Evolutionary conservation across 1,284 basidiomycete species (phyloP).

Genomic region (Cryptococcus sp.): DNA sequence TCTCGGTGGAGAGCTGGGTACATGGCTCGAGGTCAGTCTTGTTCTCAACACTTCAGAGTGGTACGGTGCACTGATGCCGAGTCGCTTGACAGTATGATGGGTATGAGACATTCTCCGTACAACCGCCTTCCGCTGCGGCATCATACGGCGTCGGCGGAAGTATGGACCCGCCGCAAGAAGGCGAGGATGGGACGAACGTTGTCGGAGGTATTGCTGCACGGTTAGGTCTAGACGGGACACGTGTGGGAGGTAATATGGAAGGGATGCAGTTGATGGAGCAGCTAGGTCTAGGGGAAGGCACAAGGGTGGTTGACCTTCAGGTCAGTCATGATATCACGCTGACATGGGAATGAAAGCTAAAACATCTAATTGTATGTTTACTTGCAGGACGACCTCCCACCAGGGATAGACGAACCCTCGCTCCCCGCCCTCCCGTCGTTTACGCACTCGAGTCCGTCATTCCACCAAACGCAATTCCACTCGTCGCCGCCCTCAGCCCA

Average conservation of each 20-base stretch:
- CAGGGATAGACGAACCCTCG: slow-evolving; percentile 53
- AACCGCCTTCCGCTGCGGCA: slow-evolving; percentile 46
- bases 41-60: background rate
- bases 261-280: slow-evolving; percentile 48
- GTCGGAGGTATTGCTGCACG: slow-evolving; percentile 43
- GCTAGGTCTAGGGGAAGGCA: slow-evolving; percentile 51
- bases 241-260: slow-evolving; percentile 13
- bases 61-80: background rate
- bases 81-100: slow-evolving; percentile 48
- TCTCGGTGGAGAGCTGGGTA: slow-evolving; percentile 41
- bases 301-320: slow-evolving; percentile 50
- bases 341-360: too few relatives aligned
- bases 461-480: slow-evolving; percentile 8
- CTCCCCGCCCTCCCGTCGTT: slow-evolving; percentile 44
- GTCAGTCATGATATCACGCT: slow-evolving; percentile 19
- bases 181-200: slow-evolving; percentile 26
- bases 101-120: slow-evolving; percentile 53
- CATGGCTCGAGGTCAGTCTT: slow-evolving; percentile 47
- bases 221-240: slow-evolving; percentile 26
- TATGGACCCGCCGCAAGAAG: slow-evolving; percentile 51
- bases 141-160: slow-evolving; percentile 43
- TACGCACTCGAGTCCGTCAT: slow-evolving; percentile 6
- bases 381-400: slow-evolving; percentile 50
- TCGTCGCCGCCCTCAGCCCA: background rate
- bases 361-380: background rate